Conservation (phyloP, 202 grass and related monocot genomes). For the Alloteropsis angusta region DNA sequence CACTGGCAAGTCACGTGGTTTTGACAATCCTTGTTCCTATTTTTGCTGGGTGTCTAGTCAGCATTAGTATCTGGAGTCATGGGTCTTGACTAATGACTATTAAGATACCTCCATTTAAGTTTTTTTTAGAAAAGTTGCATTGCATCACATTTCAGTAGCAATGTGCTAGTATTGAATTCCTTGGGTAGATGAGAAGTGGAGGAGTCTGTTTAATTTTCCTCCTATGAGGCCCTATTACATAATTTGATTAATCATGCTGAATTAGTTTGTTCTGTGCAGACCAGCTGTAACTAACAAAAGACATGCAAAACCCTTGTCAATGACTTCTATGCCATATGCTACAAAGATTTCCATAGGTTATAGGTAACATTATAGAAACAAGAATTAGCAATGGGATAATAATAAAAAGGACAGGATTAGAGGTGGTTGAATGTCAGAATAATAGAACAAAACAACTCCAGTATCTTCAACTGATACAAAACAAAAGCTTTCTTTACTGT, state of each 20-base stretch:
- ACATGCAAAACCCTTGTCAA: not conserved
- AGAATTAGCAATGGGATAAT: not conserved
- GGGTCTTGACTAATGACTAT: conserved; percentile 21
- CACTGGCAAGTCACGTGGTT: not conserved
- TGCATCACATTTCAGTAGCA: not conserved
- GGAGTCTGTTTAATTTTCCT: not conserved
- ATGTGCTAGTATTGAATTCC: conserved; percentile 15
- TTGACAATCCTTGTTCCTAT: conserved; percentile 19
- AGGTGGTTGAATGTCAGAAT: not conserved
- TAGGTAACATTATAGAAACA: not conserved
- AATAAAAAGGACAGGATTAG: not conserved
- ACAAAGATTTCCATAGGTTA: not conserved
- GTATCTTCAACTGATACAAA: conserved; percentile 1
- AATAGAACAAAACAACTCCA: not conserved
- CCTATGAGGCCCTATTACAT: not conserved
- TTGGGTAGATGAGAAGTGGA: conserved; percentile 23
- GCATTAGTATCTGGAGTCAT: conserved; percentile 8
- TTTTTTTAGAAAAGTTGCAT: not conserved
- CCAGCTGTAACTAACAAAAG: not conserved
- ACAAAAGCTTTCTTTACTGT: not conserved
- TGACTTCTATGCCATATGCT: not conserved
- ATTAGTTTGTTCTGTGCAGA: not conserved
- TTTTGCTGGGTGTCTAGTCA: not conserved
- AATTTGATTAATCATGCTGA: not conserved
- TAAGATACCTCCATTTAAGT: conserved; percentile 15